phyloP scores from a whole-genome alignment of 805 yeast genomes.

The Starmera quercuum region DNA sequence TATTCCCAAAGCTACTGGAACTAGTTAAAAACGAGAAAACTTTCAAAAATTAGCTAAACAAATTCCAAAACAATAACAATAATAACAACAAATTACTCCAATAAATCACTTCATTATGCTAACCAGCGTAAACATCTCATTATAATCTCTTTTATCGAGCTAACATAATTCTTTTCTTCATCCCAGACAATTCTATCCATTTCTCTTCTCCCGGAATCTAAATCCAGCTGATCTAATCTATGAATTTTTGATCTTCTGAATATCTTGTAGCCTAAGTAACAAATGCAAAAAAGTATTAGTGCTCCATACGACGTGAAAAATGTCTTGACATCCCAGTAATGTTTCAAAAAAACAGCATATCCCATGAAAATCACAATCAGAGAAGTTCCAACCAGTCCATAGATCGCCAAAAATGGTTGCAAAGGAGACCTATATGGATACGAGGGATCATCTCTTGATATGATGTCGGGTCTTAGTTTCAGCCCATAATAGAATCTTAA shows the following conservation, averaged over 20 bases:
- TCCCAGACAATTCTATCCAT: slow-evolving; percentile 78
- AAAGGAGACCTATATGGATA: slow-evolving; percentile 66
- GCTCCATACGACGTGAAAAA: slow-evolving; percentile 65
- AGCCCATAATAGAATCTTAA: slow-evolving; percentile 59
- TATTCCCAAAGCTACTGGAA: slow-evolving; percentile 59
- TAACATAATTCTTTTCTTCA: slow-evolving; percentile 44
- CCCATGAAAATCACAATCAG: slow-evolving; percentile 52
- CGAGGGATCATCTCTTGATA: slow-evolving; percentile 50
- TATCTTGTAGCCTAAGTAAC: slow-evolving; percentile 48
- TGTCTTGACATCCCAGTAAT: slow-evolving; percentile 51
- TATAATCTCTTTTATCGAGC: slow-evolving; percentile 22
- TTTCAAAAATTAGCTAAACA: slow-evolving; percentile 21
- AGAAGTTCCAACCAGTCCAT: slow-evolving; percentile 50
- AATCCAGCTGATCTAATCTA: slow-evolving; percentile 65
- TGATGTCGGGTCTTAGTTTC: slow-evolving; percentile 53
- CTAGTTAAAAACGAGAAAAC: slow-evolving; percentile 29
- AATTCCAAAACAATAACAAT: background rate
- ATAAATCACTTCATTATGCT: slow-evolving; percentile 9
- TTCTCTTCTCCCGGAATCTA: slow-evolving; percentile 80
- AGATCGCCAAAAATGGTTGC: slow-evolving; percentile 61
- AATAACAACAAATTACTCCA: too few species aligned
- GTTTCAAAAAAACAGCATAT: slow-evolving; percentile 48
- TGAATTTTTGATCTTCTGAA: slow-evolving; percentile 57
- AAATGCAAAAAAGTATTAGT: slow-evolving; percentile 40
- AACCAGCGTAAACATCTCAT: slow-evolving; percentile 24